Evolutionary conservation across 345 rosid genomes (phyloP).

Genomic region (Boechera stricta): DNA sequence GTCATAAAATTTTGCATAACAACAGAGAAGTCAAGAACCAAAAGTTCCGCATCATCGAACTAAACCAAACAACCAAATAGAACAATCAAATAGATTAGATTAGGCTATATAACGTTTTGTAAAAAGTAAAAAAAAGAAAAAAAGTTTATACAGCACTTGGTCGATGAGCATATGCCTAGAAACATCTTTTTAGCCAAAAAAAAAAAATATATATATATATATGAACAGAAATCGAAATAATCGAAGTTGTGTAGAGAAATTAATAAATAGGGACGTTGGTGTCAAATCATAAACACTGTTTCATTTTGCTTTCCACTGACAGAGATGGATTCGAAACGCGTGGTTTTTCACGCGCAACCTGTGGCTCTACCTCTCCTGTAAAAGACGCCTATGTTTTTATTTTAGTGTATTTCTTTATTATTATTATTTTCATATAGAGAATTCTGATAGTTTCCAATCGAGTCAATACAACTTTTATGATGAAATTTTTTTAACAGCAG

Average conservation of each 20-base stretch:
- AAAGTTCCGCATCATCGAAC: not conserved
- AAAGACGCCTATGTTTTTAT: slow-evolving; percentile 32
- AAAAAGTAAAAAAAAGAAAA: not conserved
- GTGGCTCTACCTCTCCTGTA: slow-evolving; percentile 41
- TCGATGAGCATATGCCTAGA: slow-evolving; percentile 23
- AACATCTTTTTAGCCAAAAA: slow-evolving; percentile 2
- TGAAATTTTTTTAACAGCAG: no score
- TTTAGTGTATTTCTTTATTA: no score
- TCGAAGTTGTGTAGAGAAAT: slow-evolving; percentile 6
- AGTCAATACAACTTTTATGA: no score
- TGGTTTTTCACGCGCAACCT: slow-evolving; percentile 24
- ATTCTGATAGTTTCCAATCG: not conserved
- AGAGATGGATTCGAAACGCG: slow-evolving; percentile 40
- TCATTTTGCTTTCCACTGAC: slow-evolving; percentile 40
- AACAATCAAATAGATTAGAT: not conserved
- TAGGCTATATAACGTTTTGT: not conserved
- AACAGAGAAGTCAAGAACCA: not conserved
- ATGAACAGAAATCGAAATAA: slow-evolving; percentile 19
- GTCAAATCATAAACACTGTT: slow-evolving; percentile 45
- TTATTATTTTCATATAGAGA: not conserved
- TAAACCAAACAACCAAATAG: not conserved
- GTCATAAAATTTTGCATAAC: not conserved
- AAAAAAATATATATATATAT: not conserved
- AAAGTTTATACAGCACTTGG: not conserved
- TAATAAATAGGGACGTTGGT: slow-evolving; percentile 34